Conservation (phyloP, 768 basidiomycete genomes). For the Suillus luteus region DNA sequence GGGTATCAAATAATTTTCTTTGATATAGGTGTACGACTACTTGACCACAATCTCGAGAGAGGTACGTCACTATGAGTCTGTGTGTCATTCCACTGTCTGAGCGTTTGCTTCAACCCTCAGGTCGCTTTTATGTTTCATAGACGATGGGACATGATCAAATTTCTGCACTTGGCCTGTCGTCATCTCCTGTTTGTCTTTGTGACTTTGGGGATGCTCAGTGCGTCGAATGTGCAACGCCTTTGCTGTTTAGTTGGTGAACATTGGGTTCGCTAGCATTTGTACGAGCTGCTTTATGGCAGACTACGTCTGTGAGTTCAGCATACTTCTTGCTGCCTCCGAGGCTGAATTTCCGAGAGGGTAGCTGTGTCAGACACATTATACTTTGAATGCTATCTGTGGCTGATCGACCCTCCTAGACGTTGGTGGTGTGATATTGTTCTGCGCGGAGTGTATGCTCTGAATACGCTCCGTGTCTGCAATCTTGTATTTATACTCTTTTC, state of each 20-base stretch:
- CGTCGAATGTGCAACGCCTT: background rate
- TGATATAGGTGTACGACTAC: background rate
- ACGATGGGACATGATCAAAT: background rate
- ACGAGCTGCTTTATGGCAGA: background rate
- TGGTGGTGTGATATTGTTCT: conserved; percentile 1
- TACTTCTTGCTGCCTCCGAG: background rate
- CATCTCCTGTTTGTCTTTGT: background rate
- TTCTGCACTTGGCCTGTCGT: background rate
- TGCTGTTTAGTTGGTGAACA: background rate
- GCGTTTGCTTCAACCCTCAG: background rate
- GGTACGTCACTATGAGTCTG: background rate
- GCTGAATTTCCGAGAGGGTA: background rate
- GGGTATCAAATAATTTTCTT: background rate
- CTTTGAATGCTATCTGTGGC: background rate
- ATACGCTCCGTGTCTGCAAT: background rate
- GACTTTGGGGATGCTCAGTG: background rate
- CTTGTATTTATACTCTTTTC: background rate
- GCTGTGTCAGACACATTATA: background rate
- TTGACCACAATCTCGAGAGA: background rate
- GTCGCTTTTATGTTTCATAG: background rate
- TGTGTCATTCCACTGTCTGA: background rate
- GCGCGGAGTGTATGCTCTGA: background rate
- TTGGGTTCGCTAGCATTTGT: background rate
- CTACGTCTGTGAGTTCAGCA: background rate
- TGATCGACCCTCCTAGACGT: background rate